Evolutionary conservation across 2,329 filamentous ascomycete genomes (phyloP), one percentile per base, ranked within the genome.

Genomic region (Aspergillus aculeatinus): DNA sequence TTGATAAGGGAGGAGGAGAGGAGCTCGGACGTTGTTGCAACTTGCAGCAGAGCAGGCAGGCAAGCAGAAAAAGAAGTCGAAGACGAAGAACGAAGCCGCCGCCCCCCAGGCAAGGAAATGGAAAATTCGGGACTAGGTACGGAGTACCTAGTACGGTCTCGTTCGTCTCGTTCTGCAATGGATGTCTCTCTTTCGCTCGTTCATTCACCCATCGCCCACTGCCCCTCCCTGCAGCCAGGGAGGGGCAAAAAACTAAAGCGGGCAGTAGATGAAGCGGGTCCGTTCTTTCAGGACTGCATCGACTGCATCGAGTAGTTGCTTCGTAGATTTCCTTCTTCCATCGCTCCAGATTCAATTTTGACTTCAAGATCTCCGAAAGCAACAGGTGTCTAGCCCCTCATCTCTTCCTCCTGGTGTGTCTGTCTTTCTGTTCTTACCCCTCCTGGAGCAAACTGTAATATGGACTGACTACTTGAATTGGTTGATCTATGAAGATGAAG

Each of bases 1-100:
- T 55, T 55, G 53, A 55, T 55, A 55, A 55, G 53, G 53, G 53
- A 35, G 16, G 33, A n/a, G n/a, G n/a, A n/a, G 12, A 35, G 33
- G 33, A 55, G 53, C 53, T 55, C 53, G 53, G 53, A 55, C 53
- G 53, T 55, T 29, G 39, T 44, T 16, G 39, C 16, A 44, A 10
- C 27, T 29, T 29, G 27, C 27, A 29, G 27, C 27, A 29, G 23
- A 29, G 27, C 27, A 29, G 27, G 27, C 10, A 29, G 27, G 7
- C 27, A 29, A 9, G 27, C 27, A 29, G 44, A 48, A 27, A 39
- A 27, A 51, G 50, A 29, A 29, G 7, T 29, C 27, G 27, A 29
- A 29, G 27, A 29, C 27, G 27, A 29, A 29, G 27, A 29, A 29
- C 27, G 27, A 29, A 29, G 27, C 27, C 27, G 27, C 27, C 27